Evolutionary conservation across 1,139 yeast species (phyloP).

Genomic region (Sugiyamaella pinicola): DNA sequence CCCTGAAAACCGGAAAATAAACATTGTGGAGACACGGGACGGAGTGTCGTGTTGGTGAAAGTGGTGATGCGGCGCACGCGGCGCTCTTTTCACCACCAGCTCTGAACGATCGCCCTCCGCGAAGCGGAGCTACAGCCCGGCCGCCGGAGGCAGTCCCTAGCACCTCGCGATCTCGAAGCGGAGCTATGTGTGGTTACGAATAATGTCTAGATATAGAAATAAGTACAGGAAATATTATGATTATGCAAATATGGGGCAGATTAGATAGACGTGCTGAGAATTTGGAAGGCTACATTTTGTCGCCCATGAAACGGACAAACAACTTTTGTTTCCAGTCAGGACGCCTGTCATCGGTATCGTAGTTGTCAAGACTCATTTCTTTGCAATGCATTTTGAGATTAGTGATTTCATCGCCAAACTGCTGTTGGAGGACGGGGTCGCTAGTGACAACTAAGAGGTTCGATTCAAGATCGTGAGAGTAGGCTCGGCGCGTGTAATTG

Average conservation of each 20-base stretch:
- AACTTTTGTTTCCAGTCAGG: constrained; percentile 63
- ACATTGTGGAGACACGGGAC: no score
- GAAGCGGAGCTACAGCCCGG: constrained; percentile 1
- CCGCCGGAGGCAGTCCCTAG: background rate
- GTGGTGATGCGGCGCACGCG: background rate
- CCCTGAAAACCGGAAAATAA: no score
- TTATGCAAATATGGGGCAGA: constrained; percentile 1
- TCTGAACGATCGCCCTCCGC: background rate
- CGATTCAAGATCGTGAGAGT: constrained; percentile 82
- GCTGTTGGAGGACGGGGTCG: constrained; percentile 58
- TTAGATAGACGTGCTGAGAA: background rate
- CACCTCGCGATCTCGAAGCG: background rate
- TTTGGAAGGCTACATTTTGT: constrained; percentile 50
- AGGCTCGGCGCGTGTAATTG: constrained; percentile 89
- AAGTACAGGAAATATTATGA: background rate
- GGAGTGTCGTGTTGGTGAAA: no score
- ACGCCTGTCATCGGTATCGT: constrained; percentile 60
- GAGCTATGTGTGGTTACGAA: background rate
- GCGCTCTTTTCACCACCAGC: background rate
- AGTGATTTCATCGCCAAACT: constrained; percentile 65
- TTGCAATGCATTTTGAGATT: constrained; percentile 58
- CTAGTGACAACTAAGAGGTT: constrained; percentile 78
- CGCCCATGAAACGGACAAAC: constrained; percentile 51
- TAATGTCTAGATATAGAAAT: background rate
- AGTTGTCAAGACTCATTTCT: constrained; percentile 58